Percentiles rank a stretch among this genome's conserved stretches.
phyloP scores from a whole-genome alignment of 2,329 filamentous ascomycete genomes.

The Dactylellina sp. region DNA sequence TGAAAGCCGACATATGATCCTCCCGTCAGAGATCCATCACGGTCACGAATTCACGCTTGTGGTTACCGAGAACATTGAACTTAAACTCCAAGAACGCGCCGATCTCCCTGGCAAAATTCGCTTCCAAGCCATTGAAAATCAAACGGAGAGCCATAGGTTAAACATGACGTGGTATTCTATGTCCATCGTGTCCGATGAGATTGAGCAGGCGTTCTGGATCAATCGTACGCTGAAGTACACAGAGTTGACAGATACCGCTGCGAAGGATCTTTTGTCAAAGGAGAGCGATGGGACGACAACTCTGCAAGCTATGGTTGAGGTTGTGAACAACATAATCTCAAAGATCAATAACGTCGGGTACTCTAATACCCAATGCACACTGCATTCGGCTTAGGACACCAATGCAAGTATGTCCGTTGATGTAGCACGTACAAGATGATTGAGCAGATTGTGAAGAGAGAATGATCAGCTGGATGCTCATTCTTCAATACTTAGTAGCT shows the following conservation, averaged over 20 bases:
- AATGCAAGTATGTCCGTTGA: not conserved
- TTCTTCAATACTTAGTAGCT: too few species aligned
- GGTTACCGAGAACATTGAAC: conserved; percentile 47
- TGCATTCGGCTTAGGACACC: conserved; percentile 16
- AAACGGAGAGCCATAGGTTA: conserved; percentile 24
- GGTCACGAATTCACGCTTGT: conserved; percentile 52
- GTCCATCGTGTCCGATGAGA: conserved; percentile 32
- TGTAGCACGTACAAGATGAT: not conserved
- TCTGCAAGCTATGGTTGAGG: conserved; percentile 32
- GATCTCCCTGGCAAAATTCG: conserved; percentile 29
- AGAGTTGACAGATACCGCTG: conserved; percentile 30
- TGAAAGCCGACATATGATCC: conserved; percentile 43
- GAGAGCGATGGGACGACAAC: conserved; percentile 26
- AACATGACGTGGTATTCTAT: conserved; percentile 53
- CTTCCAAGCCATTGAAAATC: conserved; percentile 23
- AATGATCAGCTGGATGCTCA: too few species aligned
- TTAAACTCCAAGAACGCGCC: conserved; percentile 30
- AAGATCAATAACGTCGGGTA: conserved; percentile 54
- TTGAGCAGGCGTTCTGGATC: conserved; percentile 44
- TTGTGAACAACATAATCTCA: conserved; percentile 41
- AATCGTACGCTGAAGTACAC: conserved; percentile 24
- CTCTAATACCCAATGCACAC: conserved; percentile 46
- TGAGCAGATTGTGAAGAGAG: not conserved
- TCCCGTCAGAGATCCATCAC: conserved; percentile 38
- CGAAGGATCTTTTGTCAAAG: conserved; percentile 39